These are phyloP conservation scores for Chlorencoelia australis DNA, from an alignment of 2,329 filamentous ascomycete species.

Conservation along the genomic window DNA sequence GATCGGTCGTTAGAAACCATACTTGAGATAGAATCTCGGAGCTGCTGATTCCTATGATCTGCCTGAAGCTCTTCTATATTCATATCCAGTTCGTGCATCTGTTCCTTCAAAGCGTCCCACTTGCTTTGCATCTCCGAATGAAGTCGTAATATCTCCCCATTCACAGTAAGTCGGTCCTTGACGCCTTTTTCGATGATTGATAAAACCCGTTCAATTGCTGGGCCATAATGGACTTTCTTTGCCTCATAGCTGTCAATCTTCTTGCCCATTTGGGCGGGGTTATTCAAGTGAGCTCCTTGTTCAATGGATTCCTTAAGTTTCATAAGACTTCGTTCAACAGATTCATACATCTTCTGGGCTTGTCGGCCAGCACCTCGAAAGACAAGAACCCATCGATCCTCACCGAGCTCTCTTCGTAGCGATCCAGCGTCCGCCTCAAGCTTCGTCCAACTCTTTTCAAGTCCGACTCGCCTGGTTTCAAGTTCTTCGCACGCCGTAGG, in stretches of 20 bases:
- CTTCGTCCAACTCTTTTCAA: conserved; percentile 81
- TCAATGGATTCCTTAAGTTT: conserved; percentile 78
- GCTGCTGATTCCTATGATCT: conserved; percentile 56
- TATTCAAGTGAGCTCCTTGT: conserved; percentile 61
- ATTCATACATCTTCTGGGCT: conserved; percentile 94
- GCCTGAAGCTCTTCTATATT: conserved; percentile 62
- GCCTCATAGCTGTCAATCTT: conserved; percentile 90
- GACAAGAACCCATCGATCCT: conserved; percentile 92
- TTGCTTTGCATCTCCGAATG: conserved; percentile 78
- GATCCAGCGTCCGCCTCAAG: conserved; percentile 86
- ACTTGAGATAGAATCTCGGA: conserved; percentile 87
- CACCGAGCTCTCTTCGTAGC: conserved; percentile 78
- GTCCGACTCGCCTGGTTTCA: conserved; percentile 58
- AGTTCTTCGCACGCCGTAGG: conserved; percentile 87
- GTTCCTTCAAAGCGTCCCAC: conserved; percentile 65
- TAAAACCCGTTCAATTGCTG: conserved; percentile 83
- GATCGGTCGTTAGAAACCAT: conserved; percentile 50
- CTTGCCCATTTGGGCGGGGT: conserved; percentile 60
- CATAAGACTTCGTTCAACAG: conserved; percentile 74
- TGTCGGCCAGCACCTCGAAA: conserved; percentile 88
- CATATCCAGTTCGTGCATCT: conserved; percentile 68
- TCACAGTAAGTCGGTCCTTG: conserved; percentile 87
- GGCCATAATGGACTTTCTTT: conserved; percentile 89
- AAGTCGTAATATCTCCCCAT: conserved; percentile 84
- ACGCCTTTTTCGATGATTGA: conserved; percentile 94